These are phyloP conservation scores for Kluyveromyces sp. DNA, from an alignment of 1,139 yeast species.

Conservation along the genomic window DNA sequence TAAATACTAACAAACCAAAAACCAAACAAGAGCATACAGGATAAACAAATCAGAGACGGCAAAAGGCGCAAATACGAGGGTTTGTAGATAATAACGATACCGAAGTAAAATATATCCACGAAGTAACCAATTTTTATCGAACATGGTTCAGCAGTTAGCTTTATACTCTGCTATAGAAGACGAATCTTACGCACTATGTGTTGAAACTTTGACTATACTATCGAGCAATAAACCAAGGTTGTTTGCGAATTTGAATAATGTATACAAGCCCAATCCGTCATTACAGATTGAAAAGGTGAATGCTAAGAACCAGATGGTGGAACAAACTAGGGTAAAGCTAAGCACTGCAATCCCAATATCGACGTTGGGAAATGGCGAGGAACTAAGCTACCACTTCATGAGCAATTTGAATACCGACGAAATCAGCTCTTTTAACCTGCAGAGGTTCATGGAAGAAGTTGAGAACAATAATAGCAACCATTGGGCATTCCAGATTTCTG, in stretches of 20 bases:
- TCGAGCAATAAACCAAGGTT: conserved; percentile 30
- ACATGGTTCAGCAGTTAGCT: conserved; percentile 36
- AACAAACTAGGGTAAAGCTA: conserved; percentile 25
- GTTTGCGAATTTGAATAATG: conserved; percentile 25
- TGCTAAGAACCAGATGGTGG: conserved; percentile 26
- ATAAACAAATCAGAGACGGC: too few species aligned
- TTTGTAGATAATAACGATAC: background rate
- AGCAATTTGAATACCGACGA: conserved; percentile 8
- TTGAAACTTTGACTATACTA: conserved; percentile 30
- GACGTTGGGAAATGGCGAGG: background rate
- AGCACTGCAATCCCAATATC: conserved; percentile 20
- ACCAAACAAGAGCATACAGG: too few species aligned
- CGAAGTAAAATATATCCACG: background rate
- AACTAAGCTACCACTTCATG: conserved; percentile 10
- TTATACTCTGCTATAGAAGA: conserved; percentile 28
- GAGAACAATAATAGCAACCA: conserved; percentile 8
- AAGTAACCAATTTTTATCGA: background rate
- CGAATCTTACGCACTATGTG: conserved; percentile 27
- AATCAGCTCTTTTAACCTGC: conserved; percentile 9
- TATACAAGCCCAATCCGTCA: conserved; percentile 30
- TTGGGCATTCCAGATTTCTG: conserved; percentile 68
- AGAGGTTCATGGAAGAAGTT: conserved; percentile 8
- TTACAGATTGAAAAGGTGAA: conserved; percentile 22
- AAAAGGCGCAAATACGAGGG: too few species aligned
- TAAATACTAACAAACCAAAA: too few species aligned